Base-by-base conservation (phyloP, 2,329 filamentous ascomycete species). In the Thielaviopsis punctulata region DNA sequence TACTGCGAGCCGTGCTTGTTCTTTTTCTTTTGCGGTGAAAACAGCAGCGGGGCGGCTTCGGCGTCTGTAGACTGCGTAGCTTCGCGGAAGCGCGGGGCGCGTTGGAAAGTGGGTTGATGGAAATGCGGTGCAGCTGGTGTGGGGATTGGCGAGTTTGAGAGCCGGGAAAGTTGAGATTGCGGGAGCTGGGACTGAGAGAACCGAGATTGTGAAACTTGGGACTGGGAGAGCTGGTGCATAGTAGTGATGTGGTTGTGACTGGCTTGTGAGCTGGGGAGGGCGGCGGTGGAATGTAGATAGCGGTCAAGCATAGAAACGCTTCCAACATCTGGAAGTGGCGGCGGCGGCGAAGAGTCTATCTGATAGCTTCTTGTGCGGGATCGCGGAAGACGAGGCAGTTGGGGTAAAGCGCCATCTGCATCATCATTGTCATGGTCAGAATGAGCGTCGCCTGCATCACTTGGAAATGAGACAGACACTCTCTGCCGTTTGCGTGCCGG, bases 61-160 rank as follows among this genome's bases (percentile, higher is more conserved):
- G 55, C 15, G 45, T n/a, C 5, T 24, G 59, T 56, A 1, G 53
- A 27, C 13, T 58, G 57, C 1, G 59, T 41, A 2, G 54, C 48
- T 2, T 61, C 58, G 48, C 67, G 69, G 60, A 70, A 70, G 21
- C 67, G 66, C 9, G 68, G 68, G 2, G 67, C 62, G 0, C 62
- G 57, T 2, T 58, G 64, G 51, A 70, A 69, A 0, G 63, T 63
- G 2, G 68, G 68, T 47, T 69, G 66, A 13, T 61, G 60, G 19
- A 56, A 56, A 13, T 54, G 49, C 19, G 54, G 56, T 44, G 52
- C 46, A 48, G 15, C 15, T 45, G 22, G 22, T 39, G 44, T n/a
- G n/a, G n/a, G n/a, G n/a, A n/a, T n/a, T n/a, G n/a, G n/a, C n/a
- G n/a, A n/a, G n/a, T n/a, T n/a, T n/a, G n/a, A n/a, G n/a, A n/a